Base-by-base conservation (phyloP, 208 protist genomes). In the Naegleria fowleri region DNA sequence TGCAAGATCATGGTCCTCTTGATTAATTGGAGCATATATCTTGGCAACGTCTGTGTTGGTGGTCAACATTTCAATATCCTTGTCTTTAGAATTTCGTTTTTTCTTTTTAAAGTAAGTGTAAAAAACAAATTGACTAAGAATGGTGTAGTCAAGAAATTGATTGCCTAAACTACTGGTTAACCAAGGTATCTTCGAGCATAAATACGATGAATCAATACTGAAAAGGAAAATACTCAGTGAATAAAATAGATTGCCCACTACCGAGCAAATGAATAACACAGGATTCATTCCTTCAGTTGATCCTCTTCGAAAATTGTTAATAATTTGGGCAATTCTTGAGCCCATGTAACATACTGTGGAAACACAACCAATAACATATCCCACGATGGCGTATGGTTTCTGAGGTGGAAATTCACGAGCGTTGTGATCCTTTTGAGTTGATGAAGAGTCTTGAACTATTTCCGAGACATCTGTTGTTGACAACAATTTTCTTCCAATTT, bases 281-380 rank as follows among this genome's bases (percentile, higher is more conserved):
- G 33, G 6, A 29, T 11, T 33, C 7, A 90, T 29, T 11, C 86
- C 86, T 90, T 90, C 86, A 4, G 51, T 76, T 15, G 51, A 76
- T 43, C 36, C 52, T 90, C 86, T 90, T 39, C 75, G 13, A 43
- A 90, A 90, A 19, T 90, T 90, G 13, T 90, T 90, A 48, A 79
- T 5, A n/a, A 76, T 90, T 90, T 90, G 86, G 36, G 86, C 40
- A 22, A 90, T 43, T 39, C 86, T 36, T 0, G 86, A 90, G 38
- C 51, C 86, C 9, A 90, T 5, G n/a, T 90, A 90, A 5, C 39
- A 33, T 13, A 43, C 33, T n/a, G 86, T n/a, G 29, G 19, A 29
- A 1, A 90, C n/a, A 9, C 33, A 90, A 33, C 86, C 86, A 90
- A 59, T 39, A 41, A 76, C 16, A n/a, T 76, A 90, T n/a, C 86